Conservation (phyloP, 2,329 filamentous ascomycete species). For the Sclerotinia borealis region DNA sequence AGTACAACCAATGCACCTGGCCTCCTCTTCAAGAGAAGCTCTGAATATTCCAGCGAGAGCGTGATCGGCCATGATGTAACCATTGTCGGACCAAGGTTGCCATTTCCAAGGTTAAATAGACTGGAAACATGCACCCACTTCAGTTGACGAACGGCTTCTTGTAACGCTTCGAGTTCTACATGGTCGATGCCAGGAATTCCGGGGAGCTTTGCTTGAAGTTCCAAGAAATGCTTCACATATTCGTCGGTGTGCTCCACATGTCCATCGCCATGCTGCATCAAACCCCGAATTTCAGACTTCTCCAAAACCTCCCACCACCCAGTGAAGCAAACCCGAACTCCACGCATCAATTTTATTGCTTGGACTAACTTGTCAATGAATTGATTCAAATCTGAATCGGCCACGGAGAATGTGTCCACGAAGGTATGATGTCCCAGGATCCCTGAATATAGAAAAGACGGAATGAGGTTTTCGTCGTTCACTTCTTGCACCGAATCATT, state of each 20-base stretch:
- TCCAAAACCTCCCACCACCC: slow-evolving; percentile 23
- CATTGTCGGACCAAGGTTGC: slow-evolving; percentile 8
- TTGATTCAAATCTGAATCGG: slow-evolving; percentile 27
- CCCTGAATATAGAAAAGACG: slow-evolving; percentile 31
- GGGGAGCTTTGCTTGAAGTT: background rate
- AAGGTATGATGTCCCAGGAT: slow-evolving; percentile 34
- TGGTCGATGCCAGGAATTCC: background rate
- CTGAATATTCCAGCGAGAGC: slow-evolving; percentile 30
- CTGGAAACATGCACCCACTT: slow-evolving; percentile 18
- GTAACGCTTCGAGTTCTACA: slow-evolving; percentile 1
- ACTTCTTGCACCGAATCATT: slow-evolving; percentile 24
- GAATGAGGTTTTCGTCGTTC: slow-evolving; percentile 21
- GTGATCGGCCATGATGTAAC: slow-evolving; percentile 36
- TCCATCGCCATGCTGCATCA: slow-evolving; percentile 17
- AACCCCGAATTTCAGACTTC: slow-evolving; percentile 24
- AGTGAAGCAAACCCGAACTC: slow-evolving; percentile 24
- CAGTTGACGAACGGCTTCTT: slow-evolving; percentile 14
- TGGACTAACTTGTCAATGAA: slow-evolving; percentile 30
- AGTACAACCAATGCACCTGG: slow-evolving; percentile 35
- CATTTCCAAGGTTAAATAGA: background rate
- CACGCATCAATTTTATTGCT: slow-evolving; percentile 27
- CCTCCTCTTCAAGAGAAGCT: slow-evolving; percentile 28
- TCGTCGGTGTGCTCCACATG: slow-evolving; percentile 11
- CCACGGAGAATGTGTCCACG: slow-evolving; percentile 32
- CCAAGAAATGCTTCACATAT: background rate